Conservation (phyloP, 169 alveolate species). For the Eimeria sp. region DNA sequence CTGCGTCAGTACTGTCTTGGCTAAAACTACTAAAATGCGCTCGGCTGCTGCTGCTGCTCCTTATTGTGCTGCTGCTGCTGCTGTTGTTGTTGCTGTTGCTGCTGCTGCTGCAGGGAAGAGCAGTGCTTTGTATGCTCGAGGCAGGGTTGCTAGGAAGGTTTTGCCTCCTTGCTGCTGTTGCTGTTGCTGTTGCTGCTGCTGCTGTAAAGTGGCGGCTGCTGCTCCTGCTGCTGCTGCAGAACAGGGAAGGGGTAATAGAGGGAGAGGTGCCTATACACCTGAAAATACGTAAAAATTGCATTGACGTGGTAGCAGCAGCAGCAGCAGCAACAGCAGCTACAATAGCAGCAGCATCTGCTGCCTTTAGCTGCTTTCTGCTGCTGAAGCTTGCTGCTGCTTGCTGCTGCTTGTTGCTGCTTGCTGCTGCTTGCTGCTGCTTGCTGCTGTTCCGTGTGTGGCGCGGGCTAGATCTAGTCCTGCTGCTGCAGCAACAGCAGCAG, state of each 20-base stretch:
- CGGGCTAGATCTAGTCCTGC: too few relatives aligned
- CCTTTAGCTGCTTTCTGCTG: not conserved
- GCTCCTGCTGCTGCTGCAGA: not conserved
- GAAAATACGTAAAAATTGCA: not conserved
- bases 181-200: constrained; percentile 25
- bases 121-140: not conserved
- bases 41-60: not conserved
- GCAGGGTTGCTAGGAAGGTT: not conserved
- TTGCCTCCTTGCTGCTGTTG: not conserved
- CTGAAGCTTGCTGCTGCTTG: not conserved
- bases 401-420: not conserved
- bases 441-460: not conserved
- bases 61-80: not conserved
- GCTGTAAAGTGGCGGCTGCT: not conserved
- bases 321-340: not conserved
- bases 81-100: constrained; percentile 22
- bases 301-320: not conserved
- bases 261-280: not conserved
- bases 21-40: too few relatives aligned
- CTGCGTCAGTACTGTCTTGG: too few relatives aligned
- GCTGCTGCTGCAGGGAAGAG: not conserved
- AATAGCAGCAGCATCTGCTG: constrained; percentile 15
- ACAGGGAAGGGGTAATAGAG: not conserved
- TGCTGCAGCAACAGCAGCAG: not conserved
- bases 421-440: not conserved